Evolutionary conservation across 108 stramenopile genomes (phyloP).

Genomic region (Pelagomonas calceolata): DNA sequence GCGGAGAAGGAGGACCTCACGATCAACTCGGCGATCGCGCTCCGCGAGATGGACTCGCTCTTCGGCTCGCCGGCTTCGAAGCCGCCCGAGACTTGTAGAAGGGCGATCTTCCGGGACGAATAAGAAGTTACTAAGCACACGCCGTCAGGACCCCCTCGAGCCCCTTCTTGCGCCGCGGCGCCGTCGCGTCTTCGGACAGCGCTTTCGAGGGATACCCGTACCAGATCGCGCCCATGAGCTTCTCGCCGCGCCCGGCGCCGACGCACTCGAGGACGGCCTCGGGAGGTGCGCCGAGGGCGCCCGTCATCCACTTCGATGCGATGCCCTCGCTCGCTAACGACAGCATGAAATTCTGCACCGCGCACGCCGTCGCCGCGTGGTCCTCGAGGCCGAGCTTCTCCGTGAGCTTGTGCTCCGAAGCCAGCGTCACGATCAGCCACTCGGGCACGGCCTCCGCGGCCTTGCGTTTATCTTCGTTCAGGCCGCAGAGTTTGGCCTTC

Average conservation of each 20-base stretch:
- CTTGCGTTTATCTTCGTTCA: constrained; percentile 6
- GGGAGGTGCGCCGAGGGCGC: constrained; percentile 45
- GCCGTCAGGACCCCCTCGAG: too few species aligned
- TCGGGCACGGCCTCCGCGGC: constrained; percentile 38
- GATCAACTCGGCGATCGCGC: not conserved
- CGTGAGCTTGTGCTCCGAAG: constrained; percentile 3
- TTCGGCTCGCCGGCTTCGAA: too few species aligned
- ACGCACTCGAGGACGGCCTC: constrained; percentile 52
- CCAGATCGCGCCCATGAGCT: constrained; percentile 52
- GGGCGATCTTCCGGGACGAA: too few species aligned
- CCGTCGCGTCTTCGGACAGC: too few species aligned
- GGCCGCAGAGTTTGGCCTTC: not conserved
- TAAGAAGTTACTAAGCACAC: too few species aligned
- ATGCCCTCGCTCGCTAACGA: constrained; percentile 58
- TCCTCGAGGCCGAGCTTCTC: constrained; percentile 39
- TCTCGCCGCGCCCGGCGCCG: constrained; percentile 42
- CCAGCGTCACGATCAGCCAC: constrained; percentile 52
- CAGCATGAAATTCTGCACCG: constrained; percentile 55
- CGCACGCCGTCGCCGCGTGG: constrained; percentile 46
- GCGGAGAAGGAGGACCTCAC: not conserved
- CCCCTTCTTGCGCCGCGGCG: too few species aligned
- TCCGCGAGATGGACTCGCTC: not conserved
- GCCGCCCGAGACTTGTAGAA: too few species aligned
- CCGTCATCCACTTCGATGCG: constrained; percentile 58
- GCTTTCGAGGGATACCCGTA: constrained; percentile 45